phyloP scores from a whole-genome alignment of 768 basidiomycete genomes.

The Phaeotremella skinneri region DNA sequence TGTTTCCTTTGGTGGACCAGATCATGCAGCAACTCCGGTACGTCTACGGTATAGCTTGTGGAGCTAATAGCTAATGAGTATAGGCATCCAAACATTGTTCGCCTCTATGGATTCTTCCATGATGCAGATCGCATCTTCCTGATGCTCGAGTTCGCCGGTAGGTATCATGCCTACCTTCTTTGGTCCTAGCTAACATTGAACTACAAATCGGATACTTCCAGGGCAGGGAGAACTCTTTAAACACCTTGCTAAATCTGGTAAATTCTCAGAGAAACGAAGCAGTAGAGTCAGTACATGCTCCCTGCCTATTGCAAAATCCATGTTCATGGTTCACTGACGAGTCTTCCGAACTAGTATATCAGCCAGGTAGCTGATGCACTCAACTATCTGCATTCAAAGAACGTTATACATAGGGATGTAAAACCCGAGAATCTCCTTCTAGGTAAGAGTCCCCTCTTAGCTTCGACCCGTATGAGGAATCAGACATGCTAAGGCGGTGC shows the following conservation, averaged over 20 bases:
- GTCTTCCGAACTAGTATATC: conserved; percentile 69
- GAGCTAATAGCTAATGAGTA: not conserved
- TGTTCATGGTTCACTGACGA: not conserved
- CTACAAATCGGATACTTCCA: conserved; percentile 8
- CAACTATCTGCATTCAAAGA: conserved; percentile 83
- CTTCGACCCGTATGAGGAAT: not conserved
- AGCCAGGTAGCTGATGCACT: conserved; percentile 97
- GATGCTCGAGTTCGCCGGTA: conserved; percentile 96
- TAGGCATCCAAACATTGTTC: conserved; percentile 87
- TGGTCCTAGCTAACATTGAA: not conserved
- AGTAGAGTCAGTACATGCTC: conserved; percentile 54
- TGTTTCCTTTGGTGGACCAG: conserved; percentile 13
- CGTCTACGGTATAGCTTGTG: not conserved
- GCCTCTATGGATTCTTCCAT: conserved; percentile 96
- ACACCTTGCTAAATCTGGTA: conserved; percentile 78
- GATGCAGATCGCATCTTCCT: conserved; percentile 95
- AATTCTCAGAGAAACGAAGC: conserved; percentile 83
- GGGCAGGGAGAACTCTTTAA: conserved; percentile 83
- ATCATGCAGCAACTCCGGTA: conserved; percentile 44
- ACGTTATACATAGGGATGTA: conserved; percentile 98
- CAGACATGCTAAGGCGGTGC: not conserved
- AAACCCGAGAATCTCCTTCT: conserved; percentile 96
- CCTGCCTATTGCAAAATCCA: not conserved
- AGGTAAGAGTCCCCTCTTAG: conserved; percentile 54
- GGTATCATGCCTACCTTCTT: conserved; percentile 43